Evolutionary conservation across 2,329 filamentous ascomycete species (phyloP).

Genomic region (Pestalotiopsis sp.): DNA sequence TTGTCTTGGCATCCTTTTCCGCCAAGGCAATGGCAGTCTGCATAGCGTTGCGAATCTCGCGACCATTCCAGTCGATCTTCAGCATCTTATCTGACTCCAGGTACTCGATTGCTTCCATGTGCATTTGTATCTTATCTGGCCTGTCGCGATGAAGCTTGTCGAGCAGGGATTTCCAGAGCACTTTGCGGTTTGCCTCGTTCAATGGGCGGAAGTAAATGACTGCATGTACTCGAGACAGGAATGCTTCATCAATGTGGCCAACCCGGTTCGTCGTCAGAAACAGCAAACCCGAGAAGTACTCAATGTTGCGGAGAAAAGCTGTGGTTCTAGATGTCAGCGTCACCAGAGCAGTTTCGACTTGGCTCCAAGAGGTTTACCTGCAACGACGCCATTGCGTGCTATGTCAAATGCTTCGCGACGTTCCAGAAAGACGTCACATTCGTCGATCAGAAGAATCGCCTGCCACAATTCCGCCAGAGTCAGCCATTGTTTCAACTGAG

Average conservation of each 20-base stretch:
- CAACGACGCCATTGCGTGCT: background rate
- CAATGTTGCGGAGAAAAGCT: background rate
- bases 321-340: no score
- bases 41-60: no score
- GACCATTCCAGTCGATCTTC: no score
- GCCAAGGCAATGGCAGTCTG: no score
- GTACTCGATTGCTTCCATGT: no score
- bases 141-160: no score
- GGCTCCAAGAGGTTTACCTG: background rate
- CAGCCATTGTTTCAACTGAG: background rate
- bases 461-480: background rate
- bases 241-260: background rate
- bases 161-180: no score
- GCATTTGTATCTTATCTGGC: background rate
- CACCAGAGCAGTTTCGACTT: no score
- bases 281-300: background rate
- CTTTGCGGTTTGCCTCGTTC: no score
- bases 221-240: background rate
- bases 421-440: background rate
- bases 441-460: background rate
- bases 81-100: no score
- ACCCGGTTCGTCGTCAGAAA: background rate
- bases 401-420: background rate
- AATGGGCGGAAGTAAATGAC: background rate
- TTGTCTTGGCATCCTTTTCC: no score